phyloP scores from a whole-genome alignment of 2,329 filamentous ascomycete species.

The Phaeosphaeria sp. region DNA sequence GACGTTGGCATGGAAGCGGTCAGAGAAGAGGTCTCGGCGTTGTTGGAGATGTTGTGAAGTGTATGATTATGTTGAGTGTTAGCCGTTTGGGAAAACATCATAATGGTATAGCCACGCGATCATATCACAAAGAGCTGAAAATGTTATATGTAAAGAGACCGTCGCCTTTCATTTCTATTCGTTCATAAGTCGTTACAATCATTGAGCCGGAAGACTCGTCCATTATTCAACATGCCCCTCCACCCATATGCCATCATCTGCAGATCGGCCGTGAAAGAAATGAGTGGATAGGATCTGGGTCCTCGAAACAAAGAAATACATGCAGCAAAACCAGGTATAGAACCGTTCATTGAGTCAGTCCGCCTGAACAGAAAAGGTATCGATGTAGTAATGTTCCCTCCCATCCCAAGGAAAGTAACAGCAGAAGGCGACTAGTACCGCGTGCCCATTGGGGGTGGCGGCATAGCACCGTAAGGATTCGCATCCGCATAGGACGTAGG shows the following conservation, averaged over 20 bases:
- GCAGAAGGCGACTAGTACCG: conserved; percentile 34
- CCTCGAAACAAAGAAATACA: neutral
- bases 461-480: conserved; percentile 54
- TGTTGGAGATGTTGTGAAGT: conserved; percentile 28
- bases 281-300: neutral
- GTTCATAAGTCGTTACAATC: conserved; percentile 12
- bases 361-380: neutral
- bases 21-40: conserved; percentile 46
- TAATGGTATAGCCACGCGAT: neutral
- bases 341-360: neutral
- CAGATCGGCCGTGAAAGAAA: conserved; percentile 3
- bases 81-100: neutral
- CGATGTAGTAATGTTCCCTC: neutral
- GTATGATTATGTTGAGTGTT: neutral
- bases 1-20: conserved; percentile 62
- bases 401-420: conserved; percentile 3
- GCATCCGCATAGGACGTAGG: conserved; percentile 52
- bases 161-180: conserved; percentile 10
- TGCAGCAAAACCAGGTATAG: neutral
- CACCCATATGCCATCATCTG: neutral
- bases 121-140: neutral
- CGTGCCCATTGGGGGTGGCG: conserved; percentile 49
- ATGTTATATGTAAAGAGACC: neutral
- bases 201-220: conserved; percentile 13
- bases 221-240: conserved; percentile 5